Percentiles rank a stretch among this genome's conserved stretches.
phyloP scores from a whole-genome alignment of 106 monocot genomes.

The Dendrobium officinale region DNA sequence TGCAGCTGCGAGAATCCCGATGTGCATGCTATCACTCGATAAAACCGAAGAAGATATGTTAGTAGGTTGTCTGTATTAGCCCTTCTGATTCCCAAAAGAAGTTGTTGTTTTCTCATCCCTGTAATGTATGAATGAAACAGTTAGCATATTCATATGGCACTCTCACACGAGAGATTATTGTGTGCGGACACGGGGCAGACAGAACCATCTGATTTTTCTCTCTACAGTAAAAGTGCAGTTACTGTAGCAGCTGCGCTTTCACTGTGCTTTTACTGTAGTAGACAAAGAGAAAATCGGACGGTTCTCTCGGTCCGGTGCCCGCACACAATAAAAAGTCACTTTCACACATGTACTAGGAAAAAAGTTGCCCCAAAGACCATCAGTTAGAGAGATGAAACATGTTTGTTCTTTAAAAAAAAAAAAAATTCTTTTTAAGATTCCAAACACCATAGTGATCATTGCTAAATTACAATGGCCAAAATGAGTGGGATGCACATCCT shows the following conservation, averaged over 20 bases:
- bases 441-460: not conserved
- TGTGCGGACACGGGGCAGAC: no score
- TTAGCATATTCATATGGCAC: not conserved
- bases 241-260: no score
- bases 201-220: no score
- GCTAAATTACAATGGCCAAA: not conserved
- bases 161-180: not conserved
- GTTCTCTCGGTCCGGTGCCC: no score
- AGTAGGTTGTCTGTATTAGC: constrained; percentile 75
- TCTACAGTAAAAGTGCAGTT: no score
- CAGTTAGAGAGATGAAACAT: not conserved
- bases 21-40: constrained; percentile 87
- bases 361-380: not conserved
- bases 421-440: not conserved
- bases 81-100: constrained; percentile 78
- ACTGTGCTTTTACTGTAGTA: no score
- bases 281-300: no score
- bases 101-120: constrained; percentile 87
- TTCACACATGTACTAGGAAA: not conserved
- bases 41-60: constrained; percentile 80
- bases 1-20: constrained; percentile 84
- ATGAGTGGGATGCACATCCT: not conserved
- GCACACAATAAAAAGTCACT: not conserved
- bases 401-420: no score
- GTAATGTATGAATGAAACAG: constrained; percentile 2